phyloP scores from a whole-genome alignment of 2,329 filamentous ascomycete species.

The Cordyceps farinosa region DNA sequence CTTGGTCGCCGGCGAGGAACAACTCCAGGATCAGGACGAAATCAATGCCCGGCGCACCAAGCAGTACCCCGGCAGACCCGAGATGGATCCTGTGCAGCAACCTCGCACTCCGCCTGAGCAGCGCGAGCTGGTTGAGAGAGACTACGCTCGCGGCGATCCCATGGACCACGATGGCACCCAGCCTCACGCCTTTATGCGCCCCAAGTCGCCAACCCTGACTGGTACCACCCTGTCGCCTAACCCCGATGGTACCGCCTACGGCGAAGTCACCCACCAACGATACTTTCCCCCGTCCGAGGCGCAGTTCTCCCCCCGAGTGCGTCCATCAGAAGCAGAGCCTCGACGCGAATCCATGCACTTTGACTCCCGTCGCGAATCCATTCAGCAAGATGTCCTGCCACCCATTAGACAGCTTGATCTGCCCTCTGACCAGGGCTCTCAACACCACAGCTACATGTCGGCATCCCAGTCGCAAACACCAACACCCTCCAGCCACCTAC shows the following conservation, averaged over 20 bases:
- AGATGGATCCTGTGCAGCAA: conserved; percentile 10
- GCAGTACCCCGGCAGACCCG: conserved; percentile 12
- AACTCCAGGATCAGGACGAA: conserved; percentile 31
- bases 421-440: conserved; percentile 12
- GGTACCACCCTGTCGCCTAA: conserved; percentile 15
- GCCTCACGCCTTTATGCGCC: conserved; percentile 6
- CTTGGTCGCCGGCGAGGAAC: conserved; percentile 32
- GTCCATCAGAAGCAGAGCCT: not conserved
- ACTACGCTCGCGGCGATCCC: conserved; percentile 1
- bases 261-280: conserved; percentile 4
- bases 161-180: conserved; percentile 6
- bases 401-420: conserved; percentile 13
- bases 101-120: conserved; percentile 14
- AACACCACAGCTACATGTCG: not conserved
- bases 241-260: not conserved
- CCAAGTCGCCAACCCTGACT: conserved; percentile 12
- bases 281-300: conserved; percentile 1
- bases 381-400: conserved; percentile 2
- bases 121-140: conserved; percentile 4
- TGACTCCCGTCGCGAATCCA: conserved; percentile 5
- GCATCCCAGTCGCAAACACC: not conserved
- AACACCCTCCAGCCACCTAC: not conserved
- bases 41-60: conserved; percentile 33
- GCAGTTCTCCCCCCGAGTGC: not conserved
- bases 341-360: conserved; percentile 2